Percentiles rank a stretch among this genome's conserved stretches.
Conservation (phyloP, 106 monocot species). For the Platanthera guangdongensis region DNA sequence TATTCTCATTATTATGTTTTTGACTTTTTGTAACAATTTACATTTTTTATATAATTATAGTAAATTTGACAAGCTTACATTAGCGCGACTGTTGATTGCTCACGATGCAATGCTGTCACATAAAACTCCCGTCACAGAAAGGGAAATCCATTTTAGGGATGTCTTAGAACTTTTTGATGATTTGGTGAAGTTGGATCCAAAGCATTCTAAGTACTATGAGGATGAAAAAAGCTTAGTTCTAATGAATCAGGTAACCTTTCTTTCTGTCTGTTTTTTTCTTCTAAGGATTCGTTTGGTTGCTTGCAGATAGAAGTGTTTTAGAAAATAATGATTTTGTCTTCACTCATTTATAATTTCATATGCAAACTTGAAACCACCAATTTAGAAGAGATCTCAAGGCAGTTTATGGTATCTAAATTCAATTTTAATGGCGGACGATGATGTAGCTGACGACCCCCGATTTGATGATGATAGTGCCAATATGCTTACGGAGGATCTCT, state of each 20-base stretch:
- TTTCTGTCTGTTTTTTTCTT: no score
- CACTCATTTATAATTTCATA: no score
- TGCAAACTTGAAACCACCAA: no score
- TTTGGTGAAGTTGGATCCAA: slow-evolving; percentile 63
- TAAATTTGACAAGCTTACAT: slow-evolving; percentile 76
- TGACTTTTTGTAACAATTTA: background rate
- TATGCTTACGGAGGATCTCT: no score
- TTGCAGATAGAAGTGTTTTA: no score
- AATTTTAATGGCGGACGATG: no score
- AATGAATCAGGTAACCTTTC: slow-evolving; percentile 57
- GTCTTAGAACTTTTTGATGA: slow-evolving; percentile 55
- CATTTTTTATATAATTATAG: slow-evolving; percentile 26
- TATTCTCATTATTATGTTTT: slow-evolving; percentile 2
- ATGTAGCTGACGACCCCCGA: no score
- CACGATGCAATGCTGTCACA: slow-evolving; percentile 30
- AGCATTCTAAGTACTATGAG: slow-evolving; percentile 72
- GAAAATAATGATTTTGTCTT: no score
- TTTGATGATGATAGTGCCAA: no score
- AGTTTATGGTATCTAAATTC: no score
- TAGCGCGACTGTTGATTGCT: slow-evolving; percentile 59
- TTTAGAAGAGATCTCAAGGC: no score
- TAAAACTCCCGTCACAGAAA: slow-evolving; percentile 12
- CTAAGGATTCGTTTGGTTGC: no score
- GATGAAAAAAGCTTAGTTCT: slow-evolving; percentile 68
- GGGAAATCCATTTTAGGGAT: slow-evolving; percentile 31